Evolutionary conservation across 1,284 basidiomycete species (phyloP), one percentile per base, ranked within the genome.

Genomic region (Leccinum subfulvum): DNA sequence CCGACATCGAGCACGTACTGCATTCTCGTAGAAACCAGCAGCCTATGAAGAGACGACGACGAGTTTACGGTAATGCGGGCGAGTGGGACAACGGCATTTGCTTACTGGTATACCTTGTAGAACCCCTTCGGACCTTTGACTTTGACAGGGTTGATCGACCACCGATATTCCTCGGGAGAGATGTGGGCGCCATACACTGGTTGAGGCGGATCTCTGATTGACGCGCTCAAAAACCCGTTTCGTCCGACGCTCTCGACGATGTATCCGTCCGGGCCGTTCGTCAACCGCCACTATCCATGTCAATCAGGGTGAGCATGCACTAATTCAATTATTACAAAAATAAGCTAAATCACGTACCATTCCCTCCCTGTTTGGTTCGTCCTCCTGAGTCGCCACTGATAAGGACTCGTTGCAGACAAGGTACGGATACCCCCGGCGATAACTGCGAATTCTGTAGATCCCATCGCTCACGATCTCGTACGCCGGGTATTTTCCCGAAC

Each of bases 401-500:
- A 6, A 11, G 10, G 18, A 14, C 11, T 16, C 11, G 3, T 3
- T n/a, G 9, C 28, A 14, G 26, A 21, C 35, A 18, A 65, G 52
- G 18, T 35, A 54, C 9, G 44, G 26, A 16, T 61, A 47, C 13
- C 39, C 63, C 6, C 26, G 41, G 51, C 55, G 37, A 44, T 65
- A 64, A 35, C 44, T 65, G 16, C 57, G 64, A 16, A 67, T 65
- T 35, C 39, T 61, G 62, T 67, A 65, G 14, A 3, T 54, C 14
- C 65, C 65, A 13, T 61, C 9, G 3, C 5, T 30, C 14, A 65
- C 65, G 3, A 65, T 44, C 4, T 60, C 41, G 47, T 65, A 65
- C 13, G 37, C n/a, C 1, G 58, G 26, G 9, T 62, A 53, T 10
- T 21, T 18, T 10, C 10, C 2, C 11, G 62, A 44, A 5, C 1